Evolutionary conservation across 225 moss, liverwort and hornwort species (phyloP).

Genomic region (Sphagnum tenellum): DNA sequence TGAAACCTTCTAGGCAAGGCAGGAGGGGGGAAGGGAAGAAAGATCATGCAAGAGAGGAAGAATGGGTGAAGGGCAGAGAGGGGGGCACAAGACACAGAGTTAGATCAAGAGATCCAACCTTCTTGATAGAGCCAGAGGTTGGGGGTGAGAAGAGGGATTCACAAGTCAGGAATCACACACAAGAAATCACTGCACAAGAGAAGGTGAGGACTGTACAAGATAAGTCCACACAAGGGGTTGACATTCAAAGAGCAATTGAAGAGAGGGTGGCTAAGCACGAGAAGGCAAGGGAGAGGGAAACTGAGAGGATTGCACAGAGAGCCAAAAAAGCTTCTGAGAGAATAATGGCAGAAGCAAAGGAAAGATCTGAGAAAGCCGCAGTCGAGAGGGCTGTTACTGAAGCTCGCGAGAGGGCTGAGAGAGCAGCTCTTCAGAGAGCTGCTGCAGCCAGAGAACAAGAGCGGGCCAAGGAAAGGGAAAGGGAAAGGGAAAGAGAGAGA

Average conservation of each 20-base stretch:
- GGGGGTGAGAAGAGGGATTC: conserved; percentile 40
- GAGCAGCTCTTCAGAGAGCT: conserved; percentile 32
- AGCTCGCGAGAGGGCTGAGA: conserved; percentile 68
- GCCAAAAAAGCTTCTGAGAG: conserved; percentile 52
- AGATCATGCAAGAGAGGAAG: conserved; percentile 26
- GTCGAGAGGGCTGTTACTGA: conserved; percentile 66
- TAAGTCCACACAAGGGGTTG: conserved; percentile 20
- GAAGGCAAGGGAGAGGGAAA: conserved; percentile 45
- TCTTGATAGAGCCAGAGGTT: conserved; percentile 14
- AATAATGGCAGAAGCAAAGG: conserved; percentile 66
- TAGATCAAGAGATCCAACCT: conserved; percentile 32
- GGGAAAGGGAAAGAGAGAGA: conserved; percentile 50
- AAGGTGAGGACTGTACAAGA: neutral
- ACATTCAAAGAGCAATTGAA: conserved; percentile 28
- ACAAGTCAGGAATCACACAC: conserved; percentile 18
- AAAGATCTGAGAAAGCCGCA: conserved; percentile 73
- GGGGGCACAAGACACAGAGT: conserved; percentile 28
- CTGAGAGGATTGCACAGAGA: conserved; percentile 59
- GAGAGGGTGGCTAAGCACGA: conserved; percentile 26
- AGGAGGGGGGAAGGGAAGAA: conserved; percentile 46
- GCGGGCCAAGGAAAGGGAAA: conserved; percentile 39
- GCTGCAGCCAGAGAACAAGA: conserved; percentile 57
- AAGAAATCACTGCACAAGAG: conserved; percentile 9
- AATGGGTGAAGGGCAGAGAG: conserved; percentile 31
- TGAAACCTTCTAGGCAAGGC: conserved; percentile 31